Evolutionary conservation across 139 green algal genomes (phyloP), one percentile per base, ranked within the genome.

Genomic region (Chlamydomonas incerta): DNA sequence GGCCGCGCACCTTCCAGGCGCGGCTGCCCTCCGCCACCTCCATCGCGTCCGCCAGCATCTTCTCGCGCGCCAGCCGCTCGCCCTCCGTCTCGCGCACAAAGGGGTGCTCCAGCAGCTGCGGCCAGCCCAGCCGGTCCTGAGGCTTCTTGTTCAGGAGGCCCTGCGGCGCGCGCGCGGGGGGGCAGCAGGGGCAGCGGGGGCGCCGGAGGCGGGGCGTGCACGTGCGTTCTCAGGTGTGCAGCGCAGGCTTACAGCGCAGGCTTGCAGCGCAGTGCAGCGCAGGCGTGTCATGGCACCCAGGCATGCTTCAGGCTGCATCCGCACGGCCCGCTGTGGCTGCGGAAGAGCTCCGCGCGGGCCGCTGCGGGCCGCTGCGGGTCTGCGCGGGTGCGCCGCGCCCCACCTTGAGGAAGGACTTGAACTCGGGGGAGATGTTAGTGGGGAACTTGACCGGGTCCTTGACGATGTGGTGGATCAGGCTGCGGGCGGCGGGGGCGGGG

Each of bases 131-230:
- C 82, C 97, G 90, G 57, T 97, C 90, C 28, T 81, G 81, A 0
- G 95, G 95, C 77, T 94, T 90, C 95, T 99, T 99, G 87, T 98
- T 97, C 50, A 99, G 93, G 86, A 99, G 90, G 26, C 97, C 98
- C 91, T 96, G 88, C 35, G 46, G 14, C 21, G 68, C 18, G 9
- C 18, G 68, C 2, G 35, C 13, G 21, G 41, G 41, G 41, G 41
- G 41, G 41, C 41, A 50, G 41, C 41, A 50, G 41, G 41, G 41
- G 41, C 41, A 50, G n/a, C n/a, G n/a, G n/a, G n/a, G n/a, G n/a
- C n/a, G n/a, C n/a, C n/a, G n/a, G n/a, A 50, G 41, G 41, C 41
- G 41, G 41, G 41, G 41, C n/a, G n/a, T n/a, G n/a, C n/a, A n/a
- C n/a, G n/a, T n/a, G n/a, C n/a, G n/a, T n/a, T n/a, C n/a, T n/a